Base-by-base conservation (phyloP, 164 flowering plant genomes). In the Liriodendron chinense region DNA sequence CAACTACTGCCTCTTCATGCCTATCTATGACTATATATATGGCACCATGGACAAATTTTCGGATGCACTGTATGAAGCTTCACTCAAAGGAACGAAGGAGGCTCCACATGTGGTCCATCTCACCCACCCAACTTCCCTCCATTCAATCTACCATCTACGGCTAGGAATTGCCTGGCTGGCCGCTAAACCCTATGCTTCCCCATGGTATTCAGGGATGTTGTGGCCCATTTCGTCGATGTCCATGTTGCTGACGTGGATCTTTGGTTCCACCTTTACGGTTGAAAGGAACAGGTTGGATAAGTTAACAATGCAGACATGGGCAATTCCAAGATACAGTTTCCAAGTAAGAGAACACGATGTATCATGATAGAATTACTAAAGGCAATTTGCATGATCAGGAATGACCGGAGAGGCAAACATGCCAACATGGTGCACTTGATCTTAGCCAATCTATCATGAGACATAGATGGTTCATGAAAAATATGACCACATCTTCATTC, bases 251-350 rank as follows among this genome's bases (percentile, higher is more conserved):
- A 89, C 88, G 18, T 84, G 90, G 89, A 73, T 84, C 20, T 82
- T 75, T 48, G 91, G 87, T 7, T 80, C 81, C 2, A 82, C 88
- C 0, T 87, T 90, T 53, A 75, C 85, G 22, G 80, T 83, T 8
- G 98, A 93, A 78, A 86, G 87, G 49, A 85, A 89, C 74, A 34
- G 73, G 16, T 82, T 88, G 64, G 71, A 87, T 20, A 76, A 86
- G 14, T 83, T 91, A 69, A 88, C 83, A 34, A 64, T 86, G 66
- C 96, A 93, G 65, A 81, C 93, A 14, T 88, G 94, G 96, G 88
- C 84, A 0, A 64, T 90, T 14, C 92, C 96, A 20, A 88, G 86
- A 72, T 93, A 79, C 76, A 85, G 74, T 64, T 73, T 84, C 23
- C 96, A 91, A 70, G 96, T 90, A 16, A 53, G 59, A 10, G 18